phyloP scores from a whole-genome alignment of 805 yeast genomes.

The Candida pini region DNA sequence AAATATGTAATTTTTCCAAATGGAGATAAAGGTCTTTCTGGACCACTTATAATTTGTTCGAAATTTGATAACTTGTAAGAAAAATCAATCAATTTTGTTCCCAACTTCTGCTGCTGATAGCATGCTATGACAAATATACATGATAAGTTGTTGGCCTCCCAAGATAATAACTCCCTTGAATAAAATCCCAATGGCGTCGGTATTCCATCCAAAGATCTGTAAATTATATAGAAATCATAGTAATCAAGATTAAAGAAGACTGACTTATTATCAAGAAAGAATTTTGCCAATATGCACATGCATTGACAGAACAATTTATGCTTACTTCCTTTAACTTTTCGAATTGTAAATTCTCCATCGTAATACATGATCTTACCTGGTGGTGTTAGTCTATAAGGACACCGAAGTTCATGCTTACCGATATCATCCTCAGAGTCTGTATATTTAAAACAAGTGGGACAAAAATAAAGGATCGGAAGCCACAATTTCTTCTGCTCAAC shows the following conservation, averaged over 20 bases:
- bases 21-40: conserved; percentile 84
- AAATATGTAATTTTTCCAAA: conserved; percentile 73
- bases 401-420: conserved; percentile 43
- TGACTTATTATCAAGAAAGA: conserved; percentile 86
- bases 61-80: conserved; percentile 70
- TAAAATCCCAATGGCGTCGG: conserved; percentile 81
- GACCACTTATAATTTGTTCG: conserved; percentile 70
- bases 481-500: conserved; percentile 32
- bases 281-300: conserved; percentile 76
- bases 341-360: conserved; percentile 50
- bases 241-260: conserved; percentile 74
- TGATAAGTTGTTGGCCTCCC: conserved; percentile 81
- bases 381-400: conserved; percentile 32
- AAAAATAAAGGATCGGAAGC: conserved; percentile 62
- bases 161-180: conserved; percentile 77
- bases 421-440: conserved; percentile 43
- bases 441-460: conserved; percentile 83
- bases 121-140: conserved; percentile 92
- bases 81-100: conserved; percentile 75
- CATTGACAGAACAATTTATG: conserved; percentile 74
- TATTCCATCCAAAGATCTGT: conserved; percentile 39
- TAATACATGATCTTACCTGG: conserved; percentile 72
- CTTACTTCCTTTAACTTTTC: conserved; percentile 61
- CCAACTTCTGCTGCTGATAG: conserved; percentile 72
- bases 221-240: conserved; percentile 74